Evolutionary conservation across 306 rosid genomes (phyloP).

Genomic region (Rosa persica): DNA sequence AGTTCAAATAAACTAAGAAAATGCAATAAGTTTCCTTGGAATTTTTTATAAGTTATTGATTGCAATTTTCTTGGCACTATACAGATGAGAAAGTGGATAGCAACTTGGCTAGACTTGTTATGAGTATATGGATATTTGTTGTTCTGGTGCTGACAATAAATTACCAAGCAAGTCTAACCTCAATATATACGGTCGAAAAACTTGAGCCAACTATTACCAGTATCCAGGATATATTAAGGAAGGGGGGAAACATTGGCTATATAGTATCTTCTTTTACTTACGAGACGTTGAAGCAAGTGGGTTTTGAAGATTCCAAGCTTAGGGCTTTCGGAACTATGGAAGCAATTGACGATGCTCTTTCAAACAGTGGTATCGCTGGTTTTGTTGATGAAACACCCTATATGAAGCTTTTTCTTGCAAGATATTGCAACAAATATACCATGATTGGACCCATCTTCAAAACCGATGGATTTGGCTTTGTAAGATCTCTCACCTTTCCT

Average conservation of each 20-base stretch:
- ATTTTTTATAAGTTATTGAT: background rate
- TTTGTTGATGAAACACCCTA: conserved; percentile 34
- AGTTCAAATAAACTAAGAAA: background rate
- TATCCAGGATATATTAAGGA: conserved; percentile 29
- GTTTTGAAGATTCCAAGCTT: conserved; percentile 37
- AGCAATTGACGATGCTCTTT: conserved; percentile 22
- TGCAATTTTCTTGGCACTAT: no score
- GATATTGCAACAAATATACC: conserved; percentile 32
- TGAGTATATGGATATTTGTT: conserved; percentile 63
- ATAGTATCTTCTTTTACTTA: conserved; percentile 39
- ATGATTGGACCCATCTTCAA: no score
- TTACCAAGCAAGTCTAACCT: conserved; percentile 62
- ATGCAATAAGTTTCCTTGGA: background rate
- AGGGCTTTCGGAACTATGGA: conserved; percentile 5
- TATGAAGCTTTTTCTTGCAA: conserved; percentile 27
- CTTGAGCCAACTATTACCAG: conserved; percentile 45
- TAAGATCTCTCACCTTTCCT: no score
- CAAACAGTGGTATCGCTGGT: conserved; percentile 39
- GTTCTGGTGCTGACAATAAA: conserved; percentile 59
- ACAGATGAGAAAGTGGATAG: conserved; percentile 60
- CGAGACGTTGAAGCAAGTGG: conserved; percentile 30
- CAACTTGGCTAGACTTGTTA: conserved; percentile 59
- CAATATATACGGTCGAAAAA: conserved; percentile 56
- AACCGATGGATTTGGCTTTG: no score
- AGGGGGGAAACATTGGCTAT: conserved; percentile 47